phyloP scores from a whole-genome alignment of 2,329 filamentous ascomycete genomes.

The Ophiocordyceps sinensis region DNA sequence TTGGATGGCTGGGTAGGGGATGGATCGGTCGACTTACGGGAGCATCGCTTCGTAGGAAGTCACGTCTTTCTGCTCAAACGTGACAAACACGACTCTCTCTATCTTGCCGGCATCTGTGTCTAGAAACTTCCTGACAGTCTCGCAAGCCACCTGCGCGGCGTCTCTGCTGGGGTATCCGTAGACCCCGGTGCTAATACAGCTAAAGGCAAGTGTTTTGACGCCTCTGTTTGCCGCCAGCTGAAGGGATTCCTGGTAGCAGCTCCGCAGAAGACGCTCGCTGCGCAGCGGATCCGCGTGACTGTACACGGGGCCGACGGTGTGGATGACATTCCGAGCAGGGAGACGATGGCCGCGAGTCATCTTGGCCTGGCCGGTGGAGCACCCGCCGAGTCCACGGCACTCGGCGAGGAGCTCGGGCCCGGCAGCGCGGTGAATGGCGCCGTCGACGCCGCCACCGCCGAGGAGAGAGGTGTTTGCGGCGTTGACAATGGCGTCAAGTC shows the following conservation, averaged over 20 bases:
- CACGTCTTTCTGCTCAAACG: slow-evolving; percentile 66
- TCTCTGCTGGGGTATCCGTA: slow-evolving; percentile 71
- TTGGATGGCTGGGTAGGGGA: not conserved
- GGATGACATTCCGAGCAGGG: slow-evolving; percentile 68
- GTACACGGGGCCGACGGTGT: slow-evolving; percentile 82
- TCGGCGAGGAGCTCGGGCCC: slow-evolving; percentile 54
- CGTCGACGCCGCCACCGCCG: slow-evolving; percentile 83
- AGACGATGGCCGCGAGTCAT: slow-evolving; percentile 68
- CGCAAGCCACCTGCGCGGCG: slow-evolving; percentile 59
- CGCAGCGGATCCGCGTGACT: slow-evolving; percentile 14
- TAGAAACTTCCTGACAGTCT: slow-evolving; percentile 41
- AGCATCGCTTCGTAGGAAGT: slow-evolving; percentile 53
- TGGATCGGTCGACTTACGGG: slow-evolving; percentile 41
- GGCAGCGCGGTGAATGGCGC: slow-evolving; percentile 74
- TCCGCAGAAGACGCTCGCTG: slow-evolving; percentile 33
- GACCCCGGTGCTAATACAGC: slow-evolving; percentile 72
- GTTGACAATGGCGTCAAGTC: slow-evolving; percentile 78
- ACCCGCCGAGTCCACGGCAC: slow-evolving; percentile 59
- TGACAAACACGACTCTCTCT: slow-evolving; percentile 70
- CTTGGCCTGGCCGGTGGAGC: slow-evolving; percentile 63
- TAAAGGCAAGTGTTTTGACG: slow-evolving; percentile 65
- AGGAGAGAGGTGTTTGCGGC: slow-evolving; percentile 69
- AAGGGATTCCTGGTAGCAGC: slow-evolving; percentile 59
- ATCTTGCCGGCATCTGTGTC: slow-evolving; percentile 31
- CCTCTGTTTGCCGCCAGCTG: slow-evolving; percentile 54